phyloP scores from a whole-genome alignment of 768 basidiomycete genomes.

The Boletus sp. region DNA sequence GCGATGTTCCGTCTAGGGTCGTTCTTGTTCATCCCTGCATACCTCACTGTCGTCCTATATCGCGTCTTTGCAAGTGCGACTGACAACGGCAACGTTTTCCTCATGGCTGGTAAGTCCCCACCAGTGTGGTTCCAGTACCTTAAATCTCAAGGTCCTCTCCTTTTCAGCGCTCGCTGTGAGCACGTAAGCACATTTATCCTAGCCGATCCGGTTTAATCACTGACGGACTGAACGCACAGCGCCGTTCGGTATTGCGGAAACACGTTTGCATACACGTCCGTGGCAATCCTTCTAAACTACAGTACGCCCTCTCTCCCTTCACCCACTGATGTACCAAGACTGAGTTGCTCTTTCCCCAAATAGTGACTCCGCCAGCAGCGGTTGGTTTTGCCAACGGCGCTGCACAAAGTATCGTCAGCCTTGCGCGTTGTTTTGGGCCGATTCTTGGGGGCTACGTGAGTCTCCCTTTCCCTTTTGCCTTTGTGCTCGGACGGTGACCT shows the following conservation, averaged over 20 bases:
- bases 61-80: constrained; percentile 67
- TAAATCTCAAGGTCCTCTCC: constrained; percentile 3
- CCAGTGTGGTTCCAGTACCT: neutral
- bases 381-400: constrained; percentile 94
- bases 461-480: neutral
- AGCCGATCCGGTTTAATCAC: neutral
- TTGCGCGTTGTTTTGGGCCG: constrained; percentile 89
- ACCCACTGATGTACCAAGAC: neutral
- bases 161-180: constrained; percentile 64
- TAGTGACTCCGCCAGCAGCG: constrained; percentile 88
- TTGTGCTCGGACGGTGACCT: neutral
- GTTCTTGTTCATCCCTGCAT: constrained; percentile 84
- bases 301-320: constrained; percentile 42
- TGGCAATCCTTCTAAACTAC: constrained; percentile 85
- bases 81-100: constrained; percentile 69
- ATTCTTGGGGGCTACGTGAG: constrained; percentile 78
- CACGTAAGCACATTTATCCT: constrained; percentile 56
- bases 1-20: constrained; percentile 91
- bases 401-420: constrained; percentile 92
- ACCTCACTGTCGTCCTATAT: constrained; percentile 75
- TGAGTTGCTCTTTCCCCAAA: neutral
- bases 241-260: constrained; percentile 85
- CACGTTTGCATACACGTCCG: constrained; percentile 88
- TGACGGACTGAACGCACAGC: constrained; percentile 37
- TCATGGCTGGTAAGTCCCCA: constrained; percentile 70